Percentiles rank a stretch among this genome's conserved stretches.
phyloP scores from a whole-genome alignment of 257 asterid genomes.

The Solanum ossicruentum region DNA sequence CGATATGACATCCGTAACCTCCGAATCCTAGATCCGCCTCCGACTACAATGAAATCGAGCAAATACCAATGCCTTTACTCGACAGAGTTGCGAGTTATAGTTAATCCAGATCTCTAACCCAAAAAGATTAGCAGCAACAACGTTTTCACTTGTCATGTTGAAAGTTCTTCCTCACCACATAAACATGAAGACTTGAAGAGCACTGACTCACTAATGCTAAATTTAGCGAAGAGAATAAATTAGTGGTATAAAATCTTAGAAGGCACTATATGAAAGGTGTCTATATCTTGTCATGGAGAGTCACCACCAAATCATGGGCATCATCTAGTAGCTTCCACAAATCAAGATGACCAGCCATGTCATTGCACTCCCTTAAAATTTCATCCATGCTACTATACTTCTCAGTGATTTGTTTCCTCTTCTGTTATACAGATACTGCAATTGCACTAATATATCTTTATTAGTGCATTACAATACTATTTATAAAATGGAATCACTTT shows the following conservation, averaged over 20 bases:
- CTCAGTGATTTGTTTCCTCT: slow-evolving; percentile 72
- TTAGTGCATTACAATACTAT: too few species aligned
- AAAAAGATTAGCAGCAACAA: not conserved
- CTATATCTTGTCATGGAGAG: slow-evolving; percentile 69
- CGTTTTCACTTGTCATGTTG: not conserved
- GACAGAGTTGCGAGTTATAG: not conserved
- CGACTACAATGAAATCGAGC: not conserved
- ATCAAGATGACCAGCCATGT: slow-evolving; percentile 76
- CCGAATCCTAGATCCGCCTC: too few species aligned
- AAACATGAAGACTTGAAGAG: not conserved
- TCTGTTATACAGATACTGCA: slow-evolving; percentile 73
- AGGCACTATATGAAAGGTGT: not conserved
- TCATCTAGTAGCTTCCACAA: slow-evolving; percentile 85
- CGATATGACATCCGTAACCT: too few species aligned
- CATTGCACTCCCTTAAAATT: slow-evolving; percentile 70
- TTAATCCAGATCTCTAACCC: not conserved
- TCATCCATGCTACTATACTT: slow-evolving; percentile 85
- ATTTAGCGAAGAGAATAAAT: not conserved
- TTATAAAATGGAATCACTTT: too few species aligned
- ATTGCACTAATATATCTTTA: slow-evolving; percentile 17
- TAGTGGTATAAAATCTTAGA: not conserved
- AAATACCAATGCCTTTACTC: not conserved
- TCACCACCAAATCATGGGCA: slow-evolving; percentile 76
- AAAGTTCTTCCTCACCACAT: not conserved
- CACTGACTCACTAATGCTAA: not conserved